These are phyloP conservation scores for Ormosia emarginata DNA, from an alignment of 306 rosid genomes.

Conservation along the genomic window DNA sequence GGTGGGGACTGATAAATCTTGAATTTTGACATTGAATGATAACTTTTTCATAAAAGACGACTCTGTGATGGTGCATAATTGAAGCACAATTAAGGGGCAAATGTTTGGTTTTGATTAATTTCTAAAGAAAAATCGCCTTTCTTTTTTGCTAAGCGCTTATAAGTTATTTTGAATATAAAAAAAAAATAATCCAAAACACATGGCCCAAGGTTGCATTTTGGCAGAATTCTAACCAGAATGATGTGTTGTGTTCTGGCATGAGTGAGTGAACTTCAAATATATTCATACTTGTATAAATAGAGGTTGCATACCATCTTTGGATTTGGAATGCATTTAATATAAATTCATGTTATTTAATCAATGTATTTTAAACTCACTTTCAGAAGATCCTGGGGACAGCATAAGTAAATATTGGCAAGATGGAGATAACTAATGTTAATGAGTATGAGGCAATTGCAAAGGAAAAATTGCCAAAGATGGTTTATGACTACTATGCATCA, in stretches of 20 bases:
- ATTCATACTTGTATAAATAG: neutral
- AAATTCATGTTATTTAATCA: slow-evolving; percentile 5
- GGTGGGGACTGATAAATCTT: slow-evolving; percentile 9
- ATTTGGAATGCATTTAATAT: slow-evolving; percentile 1
- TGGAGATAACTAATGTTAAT: slow-evolving; percentile 73
- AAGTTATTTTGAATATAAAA: no score
- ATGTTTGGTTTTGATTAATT: no score
- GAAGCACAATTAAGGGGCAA: neutral
- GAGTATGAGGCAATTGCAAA: slow-evolving; percentile 86
- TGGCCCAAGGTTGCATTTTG: neutral
- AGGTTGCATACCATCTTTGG: neutral
- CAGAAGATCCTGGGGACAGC: slow-evolving; percentile 8
- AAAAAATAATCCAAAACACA: no score
- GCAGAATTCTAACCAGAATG: neutral
- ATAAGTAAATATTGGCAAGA: slow-evolving; percentile 15
- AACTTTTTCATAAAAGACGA: neutral
- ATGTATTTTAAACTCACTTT: neutral
- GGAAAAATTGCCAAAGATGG: slow-evolving; percentile 89
- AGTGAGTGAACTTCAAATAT: neutral
- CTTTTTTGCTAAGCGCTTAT: no score
- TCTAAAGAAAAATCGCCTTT: no score
- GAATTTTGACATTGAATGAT: neutral
- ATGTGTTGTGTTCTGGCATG: neutral
- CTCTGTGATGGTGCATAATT: neutral
- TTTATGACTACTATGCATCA: slow-evolving; percentile 88